These are phyloP conservation scores for Kwoniella pini DNA, from an alignment of 768 basidiomycete species.

Conservation along the genomic window DNA sequence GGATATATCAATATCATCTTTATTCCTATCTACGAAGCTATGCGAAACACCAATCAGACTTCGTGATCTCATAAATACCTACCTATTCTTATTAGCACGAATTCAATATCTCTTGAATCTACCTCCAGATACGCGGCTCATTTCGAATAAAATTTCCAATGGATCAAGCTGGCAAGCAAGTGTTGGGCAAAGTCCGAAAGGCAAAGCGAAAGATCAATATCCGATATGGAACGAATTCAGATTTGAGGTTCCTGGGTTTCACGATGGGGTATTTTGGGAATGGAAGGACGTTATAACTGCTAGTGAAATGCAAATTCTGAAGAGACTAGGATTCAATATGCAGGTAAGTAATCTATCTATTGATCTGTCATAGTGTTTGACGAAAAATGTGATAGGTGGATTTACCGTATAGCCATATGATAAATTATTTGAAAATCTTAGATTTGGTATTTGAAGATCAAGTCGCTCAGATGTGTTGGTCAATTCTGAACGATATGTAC, in stretches of 20 bases:
- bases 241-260: constrained; percentile 46
- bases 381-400: constrained; percentile 75
- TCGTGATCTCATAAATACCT: constrained; percentile 91
- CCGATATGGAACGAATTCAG: constrained; percentile 40
- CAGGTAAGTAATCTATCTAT: constrained; percentile 49
- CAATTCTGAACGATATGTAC: constrained; percentile 92
- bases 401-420: constrained; percentile 87
- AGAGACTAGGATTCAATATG: constrained; percentile 92
- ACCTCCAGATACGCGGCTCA: constrained; percentile 50
- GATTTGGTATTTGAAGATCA: constrained; percentile 73
- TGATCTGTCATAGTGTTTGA: neutral
- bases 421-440: constrained; percentile 88
- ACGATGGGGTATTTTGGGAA: constrained; percentile 69
- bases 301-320: constrained; percentile 95
- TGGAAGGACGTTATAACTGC: constrained; percentile 88
- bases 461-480: constrained; percentile 82
- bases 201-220: constrained; percentile 34
- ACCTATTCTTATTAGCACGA: constrained; percentile 82
- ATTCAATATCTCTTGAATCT: constrained; percentile 61
- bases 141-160: constrained; percentile 15
- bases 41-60: constrained; percentile 92
- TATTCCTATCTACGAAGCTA: constrained; percentile 95
- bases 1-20: constrained; percentile 83
- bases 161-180: constrained; percentile 56
- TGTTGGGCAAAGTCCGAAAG: constrained; percentile 67